A percentile compares a stretch with the other conserved stretches of the same genome.
phyloP scores from a whole-genome alignment of 768 basidiomycete species.

The Candolleomyces aberdarensis region DNA sequence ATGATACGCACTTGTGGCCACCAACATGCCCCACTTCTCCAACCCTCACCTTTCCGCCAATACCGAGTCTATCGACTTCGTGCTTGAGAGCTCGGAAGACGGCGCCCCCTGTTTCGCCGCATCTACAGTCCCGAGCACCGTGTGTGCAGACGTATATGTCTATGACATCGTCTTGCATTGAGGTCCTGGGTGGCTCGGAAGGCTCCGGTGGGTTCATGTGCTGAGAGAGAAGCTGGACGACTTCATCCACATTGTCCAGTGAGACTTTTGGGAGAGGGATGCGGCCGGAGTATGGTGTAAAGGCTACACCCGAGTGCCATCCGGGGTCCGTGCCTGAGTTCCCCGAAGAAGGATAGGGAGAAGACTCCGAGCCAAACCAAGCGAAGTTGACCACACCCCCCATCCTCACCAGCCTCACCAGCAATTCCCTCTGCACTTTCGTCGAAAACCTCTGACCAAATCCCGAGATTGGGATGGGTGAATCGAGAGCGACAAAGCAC shows the following conservation, averaged over 20 bases:
- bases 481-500: constrained; percentile 56
- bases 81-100: constrained; percentile 52
- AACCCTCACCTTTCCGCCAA: constrained; percentile 37
- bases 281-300: constrained; percentile 43
- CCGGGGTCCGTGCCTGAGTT: background rate
- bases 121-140: constrained; percentile 74
- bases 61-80: constrained; percentile 42
- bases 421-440: constrained; percentile 48
- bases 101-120: constrained; percentile 60
- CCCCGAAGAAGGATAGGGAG: background rate
- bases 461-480: constrained; percentile 41
- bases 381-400: constrained; percentile 62
- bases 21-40: constrained; percentile 79
- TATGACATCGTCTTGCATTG: constrained; percentile 21
- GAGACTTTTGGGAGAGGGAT: constrained; percentile 49
- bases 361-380: constrained; percentile 34
- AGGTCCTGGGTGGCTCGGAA: background rate
- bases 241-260: constrained; percentile 47
- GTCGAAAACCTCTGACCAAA: constrained; percentile 49
- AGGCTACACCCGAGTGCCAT: constrained; percentile 43
- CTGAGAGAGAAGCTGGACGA: constrained; percentile 34
- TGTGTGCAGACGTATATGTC: constrained; percentile 78
- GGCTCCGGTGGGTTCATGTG: constrained; percentile 20
- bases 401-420: constrained; percentile 40
- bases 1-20: constrained; percentile 70